Evolutionary conservation across 78 protist genomes (phyloP), one percentile per base, ranked within the genome.

Genomic region (Cavenderia fasciculata): DNA sequence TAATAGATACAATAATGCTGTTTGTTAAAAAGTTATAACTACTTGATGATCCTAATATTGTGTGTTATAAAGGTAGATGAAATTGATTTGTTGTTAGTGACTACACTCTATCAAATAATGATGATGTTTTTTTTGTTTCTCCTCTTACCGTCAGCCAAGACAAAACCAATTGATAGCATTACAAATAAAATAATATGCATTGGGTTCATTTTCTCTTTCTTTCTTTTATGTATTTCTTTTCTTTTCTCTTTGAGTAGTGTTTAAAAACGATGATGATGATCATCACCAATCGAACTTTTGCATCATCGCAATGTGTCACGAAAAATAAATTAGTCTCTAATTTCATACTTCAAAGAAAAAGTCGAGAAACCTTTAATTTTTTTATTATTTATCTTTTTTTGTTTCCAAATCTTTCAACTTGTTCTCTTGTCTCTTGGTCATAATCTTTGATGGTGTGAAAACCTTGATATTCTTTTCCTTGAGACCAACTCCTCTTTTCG

Each of bases 371-470:
- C n/a, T n/a, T n/a, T n/a, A n/a, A n/a, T n/a, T n/a, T n/a, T n/a
- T n/a, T n/a, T n/a, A n/a, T n/a, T n/a, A n/a, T n/a, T n/a, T n/a
- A n/a, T n/a, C n/a, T n/a, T n/a, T n/a, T n/a, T n/a, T n/a, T n/a
- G n/a, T n/a, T n/a, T n/a, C n/a, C n/a, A n/a, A n/a, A n/a, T n/a
- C n/a, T n/a, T n/a, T n/a, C n/a, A n/a, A n/a, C n/a, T 70, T 47
- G 18, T 74, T 56, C 19, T 38, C 1, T 41, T 69, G 72, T 23
- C 87, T 41, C 27, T 78, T 78, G 23, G 87, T 78, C 70, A 47
- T 31, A 41, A 82, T 57, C 59, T 25, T 43, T 38, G 90, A 82
- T 25, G 90, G 90, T 33, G 33, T n/a, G 36, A 68, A 47, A 10
- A 29, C 18, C 31, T 57, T 43, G 2, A 18, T 57, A 23, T 82